Percentiles rank a stretch among this genome's conserved stretches.
These are phyloP conservation scores for Austropuccinia psidii DNA, from an alignment of 1,284 basidiomycete genomes.

Conservation along the genomic window DNA sequence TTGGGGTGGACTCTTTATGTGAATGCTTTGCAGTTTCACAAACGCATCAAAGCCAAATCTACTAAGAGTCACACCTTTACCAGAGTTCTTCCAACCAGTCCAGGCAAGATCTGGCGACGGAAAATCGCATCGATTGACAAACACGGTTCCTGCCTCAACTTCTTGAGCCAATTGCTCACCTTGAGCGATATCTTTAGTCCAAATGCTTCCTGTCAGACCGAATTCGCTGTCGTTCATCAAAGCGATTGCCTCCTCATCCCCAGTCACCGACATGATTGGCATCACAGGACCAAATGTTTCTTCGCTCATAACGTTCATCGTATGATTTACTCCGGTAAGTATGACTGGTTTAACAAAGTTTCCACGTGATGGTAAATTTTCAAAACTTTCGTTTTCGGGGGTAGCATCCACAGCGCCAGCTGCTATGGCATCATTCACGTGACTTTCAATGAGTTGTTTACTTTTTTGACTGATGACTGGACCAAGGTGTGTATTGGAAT, in stretches of 20 bases:
- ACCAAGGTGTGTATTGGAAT: constrained; percentile 66
- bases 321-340: constrained; percentile 76
- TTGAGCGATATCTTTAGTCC: constrained; percentile 70
- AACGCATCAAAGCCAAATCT: constrained; percentile 62
- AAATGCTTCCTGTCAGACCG: constrained; percentile 84
- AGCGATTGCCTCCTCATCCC: constrained; percentile 72
- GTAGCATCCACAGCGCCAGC: constrained; percentile 70
- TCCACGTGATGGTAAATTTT: constrained; percentile 57
- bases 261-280: constrained; percentile 70
- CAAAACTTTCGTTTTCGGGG: constrained; percentile 61
- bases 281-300: constrained; percentile 84
- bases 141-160: constrained; percentile 82
- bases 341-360: constrained; percentile 84
- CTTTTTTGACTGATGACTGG: constrained; percentile 82
- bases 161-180: constrained; percentile 66
- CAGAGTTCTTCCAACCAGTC: constrained; percentile 89
- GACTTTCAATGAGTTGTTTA: constrained; percentile 72
- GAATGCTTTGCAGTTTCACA: constrained; percentile 10
- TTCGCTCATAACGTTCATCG: constrained; percentile 89
- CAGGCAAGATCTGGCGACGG: constrained; percentile 86
- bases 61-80: constrained; percentile 78
- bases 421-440: constrained; percentile 69
- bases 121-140: constrained; percentile 79
- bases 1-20: too few relatives aligned
- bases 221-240: constrained; percentile 97